A percentile compares a stretch with the other conserved stretches of the same genome.
phyloP scores from a whole-genome alignment of 371 early-diverging fungal species.

The Synchytrium microbalum region DNA sequence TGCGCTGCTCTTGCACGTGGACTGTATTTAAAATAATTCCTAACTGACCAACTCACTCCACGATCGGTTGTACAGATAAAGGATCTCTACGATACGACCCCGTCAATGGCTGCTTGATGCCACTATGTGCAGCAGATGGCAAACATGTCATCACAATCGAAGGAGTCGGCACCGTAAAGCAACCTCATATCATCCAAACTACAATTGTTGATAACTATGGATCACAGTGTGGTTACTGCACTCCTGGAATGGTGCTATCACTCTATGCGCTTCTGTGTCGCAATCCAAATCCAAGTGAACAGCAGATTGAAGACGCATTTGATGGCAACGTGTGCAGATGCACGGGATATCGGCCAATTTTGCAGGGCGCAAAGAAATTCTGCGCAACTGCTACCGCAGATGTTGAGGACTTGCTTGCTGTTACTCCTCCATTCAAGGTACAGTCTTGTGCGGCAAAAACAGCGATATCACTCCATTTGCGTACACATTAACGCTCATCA shows the following conservation, averaged over 20 bases:
- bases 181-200: slow-evolving; percentile 57
- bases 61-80: too few species aligned
- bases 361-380: slow-evolving; percentile 72
- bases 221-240: slow-evolving; percentile 73
- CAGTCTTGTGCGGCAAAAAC: too few species aligned
- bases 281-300: slow-evolving; percentile 50
- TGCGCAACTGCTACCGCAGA: too few species aligned
- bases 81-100: slow-evolving; percentile 32
- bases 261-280: slow-evolving; percentile 61
- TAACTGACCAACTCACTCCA: too few species aligned
- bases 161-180: slow-evolving; percentile 53
- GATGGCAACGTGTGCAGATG: slow-evolving; percentile 79
- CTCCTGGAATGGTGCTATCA: slow-evolving; percentile 68
- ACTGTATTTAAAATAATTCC: too few species aligned
- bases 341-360: slow-evolving; percentile 73
- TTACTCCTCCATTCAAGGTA: too few species aligned
- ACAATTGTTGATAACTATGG: slow-evolving; percentile 27
- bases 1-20: too few species aligned
- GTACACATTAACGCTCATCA: too few species aligned
- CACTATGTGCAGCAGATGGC: slow-evolving; percentile 58
- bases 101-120: slow-evolving; percentile 65
- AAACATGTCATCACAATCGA: slow-evolving; percentile 75
- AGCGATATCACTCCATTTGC: too few species aligned
- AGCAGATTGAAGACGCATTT: slow-evolving; percentile 67
- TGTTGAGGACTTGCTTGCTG: too few species aligned